Percentiles rank a stretch among this genome's conserved stretches.
phyloP scores from a whole-genome alignment of 2,329 filamentous ascomycete genomes.

The Epichloe sylvatica region DNA sequence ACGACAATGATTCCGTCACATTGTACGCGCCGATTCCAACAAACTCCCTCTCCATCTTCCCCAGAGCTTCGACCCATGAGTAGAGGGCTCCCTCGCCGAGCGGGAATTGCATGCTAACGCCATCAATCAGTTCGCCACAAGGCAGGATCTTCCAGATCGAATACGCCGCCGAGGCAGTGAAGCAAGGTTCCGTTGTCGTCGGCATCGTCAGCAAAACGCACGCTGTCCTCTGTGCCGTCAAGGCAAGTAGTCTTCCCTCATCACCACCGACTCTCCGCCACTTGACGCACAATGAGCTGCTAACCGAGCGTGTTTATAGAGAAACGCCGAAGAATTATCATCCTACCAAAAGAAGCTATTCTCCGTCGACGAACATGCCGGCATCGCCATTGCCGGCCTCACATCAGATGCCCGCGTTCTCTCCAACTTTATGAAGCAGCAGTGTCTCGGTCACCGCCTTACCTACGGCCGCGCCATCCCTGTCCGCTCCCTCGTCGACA shows the following conservation, averaged over 20 bases:
- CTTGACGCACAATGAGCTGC: too few relatives aligned
- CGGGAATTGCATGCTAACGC: conserved; percentile 14
- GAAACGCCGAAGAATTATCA: conserved; percentile 97
- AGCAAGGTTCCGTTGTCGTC: conserved; percentile 96
- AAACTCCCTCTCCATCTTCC: background rate
- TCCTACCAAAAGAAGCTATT: conserved; percentile 99
- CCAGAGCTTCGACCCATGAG: background rate
- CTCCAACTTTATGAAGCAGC: conserved; percentile 99
- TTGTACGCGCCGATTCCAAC: conserved; percentile 51
- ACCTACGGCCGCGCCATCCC: conserved; percentile 92
- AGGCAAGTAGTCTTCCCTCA: conserved; percentile 42
- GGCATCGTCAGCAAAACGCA: conserved; percentile 97
- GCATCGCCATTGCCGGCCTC: conserved; percentile 88
- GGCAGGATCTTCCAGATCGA: conserved; percentile 99
- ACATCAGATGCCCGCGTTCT: conserved; percentile 96
- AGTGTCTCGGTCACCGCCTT: conserved; percentile 87
- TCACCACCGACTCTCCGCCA: background rate
- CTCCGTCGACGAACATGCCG: conserved; percentile 86
- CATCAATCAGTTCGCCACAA: conserved; percentile 74
- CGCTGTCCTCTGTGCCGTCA: conserved; percentile 86
- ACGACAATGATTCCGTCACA: conserved; percentile 99
- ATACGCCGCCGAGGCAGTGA: conserved; percentile 96
- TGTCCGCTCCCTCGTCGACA: conserved; percentile 72
- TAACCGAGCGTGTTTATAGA: conserved; percentile 34
- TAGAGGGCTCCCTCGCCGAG: background rate